phyloP scores from a whole-genome alignment of 768 basidiomycete genomes.

The Gyrodon lividus region DNA sequence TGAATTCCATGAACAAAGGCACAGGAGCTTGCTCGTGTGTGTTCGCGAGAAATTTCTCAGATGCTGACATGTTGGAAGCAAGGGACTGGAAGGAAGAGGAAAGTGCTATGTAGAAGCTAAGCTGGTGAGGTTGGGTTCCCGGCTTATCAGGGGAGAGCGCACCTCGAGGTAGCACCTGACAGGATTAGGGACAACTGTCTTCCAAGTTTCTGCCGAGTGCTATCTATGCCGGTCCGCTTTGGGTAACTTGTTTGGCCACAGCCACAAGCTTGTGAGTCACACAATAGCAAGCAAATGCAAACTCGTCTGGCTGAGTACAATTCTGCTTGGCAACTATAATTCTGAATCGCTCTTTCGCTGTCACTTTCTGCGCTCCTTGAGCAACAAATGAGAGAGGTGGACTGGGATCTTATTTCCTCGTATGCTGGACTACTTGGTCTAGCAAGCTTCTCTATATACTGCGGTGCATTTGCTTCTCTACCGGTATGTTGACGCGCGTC shows the following conservation, averaged over 20 bases:
- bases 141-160: too few species aligned
- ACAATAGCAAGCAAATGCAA: conserved; percentile 14
- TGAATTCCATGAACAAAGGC: background rate
- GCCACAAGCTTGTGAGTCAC: conserved; percentile 16
- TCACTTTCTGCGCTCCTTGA: background rate
- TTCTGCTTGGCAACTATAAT: background rate
- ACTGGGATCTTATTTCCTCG: conserved; percentile 64
- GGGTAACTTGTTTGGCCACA: conserved; percentile 15
- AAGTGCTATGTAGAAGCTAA: too few species aligned
- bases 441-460: conserved; percentile 65
- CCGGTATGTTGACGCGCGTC: conserved; percentile 44
- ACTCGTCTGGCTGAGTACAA: conserved; percentile 11
- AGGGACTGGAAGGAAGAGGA: too few species aligned
- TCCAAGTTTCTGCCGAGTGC: too few species aligned
- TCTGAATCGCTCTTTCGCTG: background rate
- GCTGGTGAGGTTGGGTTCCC: too few species aligned
- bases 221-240: too few species aligned
- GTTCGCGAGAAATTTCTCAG: too few species aligned
- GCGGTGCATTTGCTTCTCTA: conserved; percentile 67
- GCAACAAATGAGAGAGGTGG: conserved; percentile 20
- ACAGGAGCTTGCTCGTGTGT: too few species aligned
- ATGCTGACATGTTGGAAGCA: too few species aligned
- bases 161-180: background rate
- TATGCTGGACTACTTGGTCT: conserved; percentile 67
- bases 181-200: too few species aligned